Evolutionary conservation across 2,329 filamentous ascomycete genomes (phyloP).

Genomic region (Ophiostoma perfectum): DNA sequence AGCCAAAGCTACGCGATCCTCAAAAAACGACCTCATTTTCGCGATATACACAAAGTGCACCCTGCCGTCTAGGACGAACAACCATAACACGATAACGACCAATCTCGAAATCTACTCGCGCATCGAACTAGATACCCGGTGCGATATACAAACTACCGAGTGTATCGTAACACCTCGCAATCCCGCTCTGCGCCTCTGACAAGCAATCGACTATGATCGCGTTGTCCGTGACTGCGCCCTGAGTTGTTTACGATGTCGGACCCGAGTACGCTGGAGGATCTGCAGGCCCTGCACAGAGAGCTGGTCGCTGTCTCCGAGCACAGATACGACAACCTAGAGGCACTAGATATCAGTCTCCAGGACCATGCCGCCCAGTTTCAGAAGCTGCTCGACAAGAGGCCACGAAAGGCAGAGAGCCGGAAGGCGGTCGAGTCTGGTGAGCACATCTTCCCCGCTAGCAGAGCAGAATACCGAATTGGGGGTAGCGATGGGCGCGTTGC

Average conservation of each 20-base stretch:
- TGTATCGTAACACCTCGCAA: neutral
- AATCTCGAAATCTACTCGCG: neutral
- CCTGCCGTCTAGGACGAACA: neutral
- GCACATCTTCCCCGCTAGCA: constrained; percentile 24
- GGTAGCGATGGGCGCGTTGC: no score
- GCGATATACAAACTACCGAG: neutral
- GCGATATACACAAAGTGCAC: constrained; percentile 15
- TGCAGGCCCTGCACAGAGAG: constrained; percentile 82
- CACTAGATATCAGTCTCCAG: constrained; percentile 67
- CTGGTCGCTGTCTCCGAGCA: constrained; percentile 70
- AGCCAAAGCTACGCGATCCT: constrained; percentile 23
- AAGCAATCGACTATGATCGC: constrained; percentile 23
- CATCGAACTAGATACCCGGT: neutral
- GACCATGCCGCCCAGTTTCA: constrained; percentile 61
- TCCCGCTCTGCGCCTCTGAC: neutral
- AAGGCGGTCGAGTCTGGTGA: constrained; percentile 63
- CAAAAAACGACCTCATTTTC: constrained; percentile 17
- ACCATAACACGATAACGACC: neutral
- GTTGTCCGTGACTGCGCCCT: constrained; percentile 18
- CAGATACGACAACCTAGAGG: constrained; percentile 53
- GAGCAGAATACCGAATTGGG: no score
- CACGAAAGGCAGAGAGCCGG: constrained; percentile 70
- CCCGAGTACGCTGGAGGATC: constrained; percentile 64
- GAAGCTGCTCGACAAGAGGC: constrained; percentile 67
- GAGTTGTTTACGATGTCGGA: constrained; percentile 57